A percentile compares a stretch with the other conserved stretches of the same genome.
phyloP scores from a whole-genome alignment of 306 rosid genomes.

The Prunus padus region DNA sequence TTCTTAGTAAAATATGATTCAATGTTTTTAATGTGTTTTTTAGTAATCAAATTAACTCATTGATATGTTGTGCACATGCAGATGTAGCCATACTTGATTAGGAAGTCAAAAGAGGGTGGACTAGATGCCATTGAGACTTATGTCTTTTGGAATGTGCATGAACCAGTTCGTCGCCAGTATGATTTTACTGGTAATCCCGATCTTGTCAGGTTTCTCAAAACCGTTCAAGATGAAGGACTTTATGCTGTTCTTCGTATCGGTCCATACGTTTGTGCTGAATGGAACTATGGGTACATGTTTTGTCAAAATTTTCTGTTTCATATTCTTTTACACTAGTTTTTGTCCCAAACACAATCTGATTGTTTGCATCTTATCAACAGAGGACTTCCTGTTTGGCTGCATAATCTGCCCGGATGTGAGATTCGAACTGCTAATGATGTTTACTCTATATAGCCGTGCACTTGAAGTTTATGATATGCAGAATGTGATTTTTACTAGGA shows the following conservation, averaged over 20 bases:
- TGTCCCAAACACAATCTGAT: neutral
- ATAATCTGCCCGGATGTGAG: conserved; percentile 47
- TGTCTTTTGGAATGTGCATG: conserved; percentile 55
- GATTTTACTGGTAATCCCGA: conserved; percentile 43
- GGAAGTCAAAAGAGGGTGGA: conserved; percentile 55
- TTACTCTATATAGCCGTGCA: too few relatives aligned
- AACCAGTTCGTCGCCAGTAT: conserved; percentile 37
- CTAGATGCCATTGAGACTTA: conserved; percentile 53
- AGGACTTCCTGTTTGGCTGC: conserved; percentile 58
- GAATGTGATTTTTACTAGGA: too few relatives aligned
- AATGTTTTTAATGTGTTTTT: neutral
- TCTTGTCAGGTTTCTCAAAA: conserved; percentile 46
- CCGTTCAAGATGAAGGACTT: conserved; percentile 49
- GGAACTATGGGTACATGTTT: conserved; percentile 50
- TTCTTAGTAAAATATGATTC: neutral
- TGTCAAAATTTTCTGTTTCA: neutral
- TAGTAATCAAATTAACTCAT: neutral
- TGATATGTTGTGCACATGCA: neutral
- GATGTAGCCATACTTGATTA: conserved; percentile 65
- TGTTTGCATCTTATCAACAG: conserved; percentile 8
- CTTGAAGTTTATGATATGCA: too few relatives aligned
- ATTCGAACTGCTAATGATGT: conserved; percentile 43
- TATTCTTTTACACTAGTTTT: neutral
- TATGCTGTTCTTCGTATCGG: conserved; percentile 59
- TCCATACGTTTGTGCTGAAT: conserved; percentile 64